phyloP scores from a whole-genome alignment of 371 early-diverging fungal species.

The Entomophthora muscae region DNA sequence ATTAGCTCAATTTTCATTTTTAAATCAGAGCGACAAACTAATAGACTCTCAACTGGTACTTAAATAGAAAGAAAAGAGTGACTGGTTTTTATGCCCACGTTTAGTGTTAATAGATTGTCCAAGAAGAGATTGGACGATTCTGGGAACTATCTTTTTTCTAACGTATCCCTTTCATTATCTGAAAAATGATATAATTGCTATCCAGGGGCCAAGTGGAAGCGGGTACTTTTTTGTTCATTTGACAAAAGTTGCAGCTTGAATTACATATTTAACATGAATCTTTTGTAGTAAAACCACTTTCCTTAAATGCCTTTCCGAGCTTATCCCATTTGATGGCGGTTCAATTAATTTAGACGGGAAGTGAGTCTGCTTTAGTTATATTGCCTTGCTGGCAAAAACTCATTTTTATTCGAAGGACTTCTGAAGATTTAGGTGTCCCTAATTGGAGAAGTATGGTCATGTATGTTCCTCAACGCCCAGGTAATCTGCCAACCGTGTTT shows the following conservation, averaged over 20 bases:
- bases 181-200: not conserved
- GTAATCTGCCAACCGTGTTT: not conserved
- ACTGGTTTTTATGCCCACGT: not conserved
- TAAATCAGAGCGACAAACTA: no score
- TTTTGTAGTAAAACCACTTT: not conserved
- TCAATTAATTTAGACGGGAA: not conserved
- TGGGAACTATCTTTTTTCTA: not conserved
- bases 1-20: no score
- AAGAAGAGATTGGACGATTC: not conserved
- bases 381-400: not conserved
- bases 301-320: not conserved
- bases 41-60: no score
- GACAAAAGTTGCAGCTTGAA: not conserved
- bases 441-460: not conserved
- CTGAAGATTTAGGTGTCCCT: not conserved
- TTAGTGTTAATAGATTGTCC: not conserved
- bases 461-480: not conserved
- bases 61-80: no score
- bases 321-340: not conserved
- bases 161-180: not conserved
- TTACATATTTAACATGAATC: not conserved
- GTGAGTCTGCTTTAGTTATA: not conserved
- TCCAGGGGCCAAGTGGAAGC: not conserved
- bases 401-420: not conserved
- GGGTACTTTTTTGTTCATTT: not conserved